Evolutionary conservation across 331 rosid species (phyloP), one percentile per base, ranked within the genome.

Genomic region (Pyrus hybrid): DNA sequence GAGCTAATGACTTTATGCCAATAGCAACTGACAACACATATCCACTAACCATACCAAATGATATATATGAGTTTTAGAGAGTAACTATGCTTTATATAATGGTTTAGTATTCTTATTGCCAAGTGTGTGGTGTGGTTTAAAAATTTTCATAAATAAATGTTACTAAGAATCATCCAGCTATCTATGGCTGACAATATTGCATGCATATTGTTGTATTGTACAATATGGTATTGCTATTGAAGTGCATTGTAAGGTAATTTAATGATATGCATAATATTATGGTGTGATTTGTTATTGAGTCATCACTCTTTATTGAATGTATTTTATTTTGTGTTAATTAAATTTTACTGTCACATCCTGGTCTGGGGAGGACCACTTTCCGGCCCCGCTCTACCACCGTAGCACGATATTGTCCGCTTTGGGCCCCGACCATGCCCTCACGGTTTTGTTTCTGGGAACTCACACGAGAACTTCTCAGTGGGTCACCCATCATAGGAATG

Each of bases 41-140:
- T 75, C 96, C 91, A 53, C 72, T 84, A 78, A 79, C 84, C 62
- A 81, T 88, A 82, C 89, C 85, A 70, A 82, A 81, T 83, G 90
- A 77, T 22, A 76, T 80, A 80, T 86, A 86, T 80, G 90, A 83
- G 60, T 72, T 78, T 63, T 77, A 77, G 71, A 47, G 26, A 22
- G 32, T 18, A 56, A 13, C 66, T 21, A 4, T 33, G 54, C 54
- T n/a, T 37, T 41, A 22, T 1, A 13, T 71, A 21, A 58, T 49
- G 62, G 9, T 54, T 13, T 58, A 11, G 29, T 58, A 22, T 12
- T 70, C 29, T 17, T 70, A 53, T 58, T 57, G 54, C 67, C 28
- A 33, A 51, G 32, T 16, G 33, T 56, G 35, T 57, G 47, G 56
- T 60, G 37, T 64, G 11, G 20, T 12, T 21, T 7, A 22, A 73